A percentile compares a stretch with the other conserved stretches of the same genome.
Evolutionary conservation across 1,284 basidiomycete species (phyloP).

Genomic region (Marasmius sp.): DNA sequence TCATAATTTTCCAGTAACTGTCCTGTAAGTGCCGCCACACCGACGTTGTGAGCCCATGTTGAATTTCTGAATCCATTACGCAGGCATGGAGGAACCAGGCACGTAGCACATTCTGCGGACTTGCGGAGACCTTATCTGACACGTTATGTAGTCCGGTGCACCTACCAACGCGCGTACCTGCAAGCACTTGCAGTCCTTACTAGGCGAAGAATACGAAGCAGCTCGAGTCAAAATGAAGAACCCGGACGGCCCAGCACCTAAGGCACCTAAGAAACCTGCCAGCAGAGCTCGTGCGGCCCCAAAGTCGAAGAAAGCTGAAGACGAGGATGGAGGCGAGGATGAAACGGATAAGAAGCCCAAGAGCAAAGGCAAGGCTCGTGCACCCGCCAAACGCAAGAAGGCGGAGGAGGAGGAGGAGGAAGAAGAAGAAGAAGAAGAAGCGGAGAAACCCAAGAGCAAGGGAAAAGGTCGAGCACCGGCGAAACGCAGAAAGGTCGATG

Average conservation of each 20-base stretch:
- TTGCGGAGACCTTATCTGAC: neutral
- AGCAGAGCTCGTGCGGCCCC: slow-evolving; percentile 4
- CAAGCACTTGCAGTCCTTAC: slow-evolving; percentile 56
- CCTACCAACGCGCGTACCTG: slow-evolving; percentile 59
- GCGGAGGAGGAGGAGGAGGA: neutral
- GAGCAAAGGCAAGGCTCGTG: neutral
- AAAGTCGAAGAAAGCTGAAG: neutral
- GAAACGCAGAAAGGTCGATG: neutral
- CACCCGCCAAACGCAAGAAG: neutral
- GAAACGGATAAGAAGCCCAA: neutral
- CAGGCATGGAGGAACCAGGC: slow-evolving; percentile 54
- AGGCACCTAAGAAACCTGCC: slow-evolving; percentile 24
- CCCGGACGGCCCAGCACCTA: slow-evolving; percentile 38
- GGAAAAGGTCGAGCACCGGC: neutral
- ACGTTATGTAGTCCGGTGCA: slow-evolving; percentile 32
- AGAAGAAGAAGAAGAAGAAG: neutral
- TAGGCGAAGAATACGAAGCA: slow-evolving; percentile 59
- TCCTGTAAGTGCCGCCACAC: slow-evolving; percentile 1
- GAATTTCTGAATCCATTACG: neutral
- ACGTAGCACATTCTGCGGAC: slow-evolving; percentile 7
- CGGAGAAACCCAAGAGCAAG: slow-evolving; percentile 1
- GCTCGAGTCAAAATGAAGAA: slow-evolving; percentile 50
- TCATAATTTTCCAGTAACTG: slow-evolving; percentile 40
- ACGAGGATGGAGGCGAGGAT: neutral
- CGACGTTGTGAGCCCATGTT: neutral